A percentile compares a stretch with the other conserved stretches of the same genome.
Conservation (phyloP, 208 protist species). For the Leishmania amazonensis region DNA sequence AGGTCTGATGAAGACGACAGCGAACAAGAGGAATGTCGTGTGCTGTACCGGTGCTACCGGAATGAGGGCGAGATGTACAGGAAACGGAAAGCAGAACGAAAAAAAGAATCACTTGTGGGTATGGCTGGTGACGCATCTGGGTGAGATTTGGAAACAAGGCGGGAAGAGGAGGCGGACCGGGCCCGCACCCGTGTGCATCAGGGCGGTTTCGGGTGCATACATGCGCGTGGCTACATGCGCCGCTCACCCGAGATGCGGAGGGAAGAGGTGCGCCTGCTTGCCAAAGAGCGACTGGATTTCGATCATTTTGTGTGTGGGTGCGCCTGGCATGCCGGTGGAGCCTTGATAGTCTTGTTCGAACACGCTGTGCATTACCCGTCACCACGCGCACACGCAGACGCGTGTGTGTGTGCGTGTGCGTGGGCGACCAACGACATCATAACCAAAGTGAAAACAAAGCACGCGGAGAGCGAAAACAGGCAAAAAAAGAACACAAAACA, state of each 20-base stretch:
- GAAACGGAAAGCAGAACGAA: background rate
- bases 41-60: background rate
- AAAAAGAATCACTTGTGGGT: background rate
- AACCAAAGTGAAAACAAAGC: background rate
- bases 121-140: background rate
- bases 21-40: background rate
- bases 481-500: background rate
- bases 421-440: background rate
- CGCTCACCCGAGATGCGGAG: background rate
- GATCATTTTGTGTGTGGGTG: background rate
- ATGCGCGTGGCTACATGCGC: background rate
- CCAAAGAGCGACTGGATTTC: background rate
- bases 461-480: too few species aligned
- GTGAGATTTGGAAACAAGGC: background rate
- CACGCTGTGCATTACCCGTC: background rate
- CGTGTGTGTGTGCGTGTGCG: background rate
- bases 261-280: background rate
- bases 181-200: background rate
- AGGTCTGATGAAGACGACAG: background rate
- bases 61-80: background rate
- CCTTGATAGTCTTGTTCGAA: background rate
- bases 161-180: background rate
- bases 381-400: background rate
- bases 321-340: background rate
- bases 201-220: background rate